Percentiles rank a stretch among this genome's conserved stretches.
These are phyloP conservation scores for Obelidium mucronatum DNA, from an alignment of 192 early-diverging fungal species.

Conservation along the genomic window DNA sequence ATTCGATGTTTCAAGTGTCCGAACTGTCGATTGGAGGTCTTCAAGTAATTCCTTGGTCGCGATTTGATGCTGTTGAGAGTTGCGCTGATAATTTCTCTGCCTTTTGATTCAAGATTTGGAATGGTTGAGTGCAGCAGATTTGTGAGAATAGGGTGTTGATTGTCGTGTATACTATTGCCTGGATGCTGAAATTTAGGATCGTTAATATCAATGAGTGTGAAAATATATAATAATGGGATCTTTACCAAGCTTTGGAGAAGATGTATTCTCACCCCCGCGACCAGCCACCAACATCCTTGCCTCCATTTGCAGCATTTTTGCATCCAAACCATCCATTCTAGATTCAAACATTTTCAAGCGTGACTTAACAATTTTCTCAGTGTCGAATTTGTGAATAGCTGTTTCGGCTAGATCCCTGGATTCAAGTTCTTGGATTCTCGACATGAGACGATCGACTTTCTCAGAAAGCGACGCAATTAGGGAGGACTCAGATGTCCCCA, in stretches of 20 bases:
- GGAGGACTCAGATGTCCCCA: background rate
- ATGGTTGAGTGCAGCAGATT: background rate
- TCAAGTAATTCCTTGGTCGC: background rate
- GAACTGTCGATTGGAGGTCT: background rate
- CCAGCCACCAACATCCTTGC: background rate
- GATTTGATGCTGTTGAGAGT: background rate
- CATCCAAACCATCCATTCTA: slow-evolving; percentile 20
- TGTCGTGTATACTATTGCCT: too few relatives aligned
- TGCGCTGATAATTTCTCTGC: background rate
- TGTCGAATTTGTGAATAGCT: background rate
- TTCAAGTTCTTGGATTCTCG: slow-evolving; percentile 7
- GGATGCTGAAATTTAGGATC: background rate
- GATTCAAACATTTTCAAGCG: background rate
- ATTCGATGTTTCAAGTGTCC: background rate
- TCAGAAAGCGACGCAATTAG: slow-evolving; percentile 1
- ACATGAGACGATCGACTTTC: background rate
- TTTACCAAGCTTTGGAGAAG: too few relatives aligned
- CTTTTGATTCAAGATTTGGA: background rate
- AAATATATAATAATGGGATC: too few relatives aligned
- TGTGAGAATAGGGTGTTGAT: background rate
- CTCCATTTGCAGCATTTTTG: slow-evolving; percentile 11
- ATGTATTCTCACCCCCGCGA: background rate
- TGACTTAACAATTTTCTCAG: background rate
- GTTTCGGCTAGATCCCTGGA: background rate
- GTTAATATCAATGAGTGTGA: too few relatives aligned